These are phyloP conservation scores for Trifolium dubium DNA, from an alignment of 306 rosid species.

Conservation along the genomic window DNA sequence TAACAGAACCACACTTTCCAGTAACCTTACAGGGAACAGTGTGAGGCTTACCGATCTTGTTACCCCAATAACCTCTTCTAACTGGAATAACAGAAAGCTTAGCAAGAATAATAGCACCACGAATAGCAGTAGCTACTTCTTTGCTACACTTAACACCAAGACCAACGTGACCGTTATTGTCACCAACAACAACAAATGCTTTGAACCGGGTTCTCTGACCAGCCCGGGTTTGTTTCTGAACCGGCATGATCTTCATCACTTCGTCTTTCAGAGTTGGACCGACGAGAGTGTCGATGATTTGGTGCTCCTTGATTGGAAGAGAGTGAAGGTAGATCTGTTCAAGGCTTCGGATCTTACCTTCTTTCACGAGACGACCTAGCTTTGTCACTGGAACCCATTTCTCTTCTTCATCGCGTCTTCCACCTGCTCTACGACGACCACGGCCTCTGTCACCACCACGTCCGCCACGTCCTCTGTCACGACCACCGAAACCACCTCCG, in stretches of 20 bases:
- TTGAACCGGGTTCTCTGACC: conserved; percentile 53
- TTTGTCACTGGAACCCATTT: conserved; percentile 49
- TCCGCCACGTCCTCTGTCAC: conserved; percentile 31
- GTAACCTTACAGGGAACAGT: conserved; percentile 50
- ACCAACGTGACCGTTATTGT: conserved; percentile 42
- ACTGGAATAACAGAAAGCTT: conserved; percentile 43
- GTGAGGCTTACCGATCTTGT: conserved; percentile 48
- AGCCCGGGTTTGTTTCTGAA: conserved; percentile 49
- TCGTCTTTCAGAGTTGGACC: conserved; percentile 45
- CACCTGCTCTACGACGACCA: conserved; percentile 26
- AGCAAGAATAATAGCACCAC: conserved; percentile 43
- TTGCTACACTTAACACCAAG: conserved; percentile 50
- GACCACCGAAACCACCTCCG: conserved; percentile 12
- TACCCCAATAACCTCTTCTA: conserved; percentile 47
- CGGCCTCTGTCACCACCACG: conserved; percentile 42
- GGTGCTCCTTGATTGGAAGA: conserved; percentile 49
- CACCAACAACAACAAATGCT: conserved; percentile 49
- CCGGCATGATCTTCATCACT: conserved; percentile 51
- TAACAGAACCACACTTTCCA: conserved; percentile 46
- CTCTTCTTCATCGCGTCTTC: conserved; percentile 44
- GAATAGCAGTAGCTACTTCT: conserved; percentile 47
- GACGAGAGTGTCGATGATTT: conserved; percentile 33
- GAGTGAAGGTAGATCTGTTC: conserved; percentile 49
- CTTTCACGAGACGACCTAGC: conserved; percentile 46
- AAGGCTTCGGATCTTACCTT: conserved; percentile 24